Percentiles rank a stretch among this genome's conserved stretches.
Conservation (phyloP, 2,329 filamentous ascomycete species). For the Colletotrichum trifolii region DNA sequence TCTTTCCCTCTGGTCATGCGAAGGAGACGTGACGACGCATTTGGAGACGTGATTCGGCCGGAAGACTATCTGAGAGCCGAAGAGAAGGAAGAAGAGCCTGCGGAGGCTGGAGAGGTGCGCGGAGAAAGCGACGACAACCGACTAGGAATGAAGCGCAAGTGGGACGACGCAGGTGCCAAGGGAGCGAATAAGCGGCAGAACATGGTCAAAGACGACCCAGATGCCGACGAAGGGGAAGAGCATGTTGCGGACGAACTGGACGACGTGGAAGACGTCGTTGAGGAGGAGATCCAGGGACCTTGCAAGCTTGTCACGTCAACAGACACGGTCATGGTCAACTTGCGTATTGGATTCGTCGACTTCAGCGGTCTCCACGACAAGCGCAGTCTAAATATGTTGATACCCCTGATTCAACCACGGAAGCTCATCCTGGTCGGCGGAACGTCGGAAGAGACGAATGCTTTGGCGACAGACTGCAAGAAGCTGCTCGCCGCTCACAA, state of each 20-base stretch:
- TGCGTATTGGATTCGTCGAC: conserved; percentile 88
- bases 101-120: conserved; percentile 65
- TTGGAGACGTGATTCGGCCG: conserved; percentile 91
- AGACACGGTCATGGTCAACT: conserved; percentile 73
- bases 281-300: conserved; percentile 69
- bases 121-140: conserved; percentile 67
- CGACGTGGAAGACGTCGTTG: conserved; percentile 64
- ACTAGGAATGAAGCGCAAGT: conserved; percentile 92
- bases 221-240: conserved; percentile 48
- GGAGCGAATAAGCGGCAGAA: conserved; percentile 71
- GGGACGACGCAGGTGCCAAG: conserved; percentile 72
- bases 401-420: conserved; percentile 91
- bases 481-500: conserved; percentile 66
- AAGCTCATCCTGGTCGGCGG: conserved; percentile 95
- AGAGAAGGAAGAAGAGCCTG: conserved; percentile 82
- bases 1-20: conserved; percentile 90
- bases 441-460: conserved; percentile 78
- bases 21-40: conserved; percentile 85
- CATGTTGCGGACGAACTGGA: conserved; percentile 66
- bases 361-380: conserved; percentile 94
- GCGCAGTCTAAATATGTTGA: conserved; percentile 91
- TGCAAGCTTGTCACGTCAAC: conserved; percentile 77
- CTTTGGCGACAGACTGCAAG: conserved; percentile 83
- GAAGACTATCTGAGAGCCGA: conserved; percentile 95
- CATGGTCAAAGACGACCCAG: conserved; percentile 55